A percentile compares a stretch with the other conserved stretches of the same genome.
Conservation (phyloP, 352 stramenopile species). For the Pythium utonaiense region DNA sequence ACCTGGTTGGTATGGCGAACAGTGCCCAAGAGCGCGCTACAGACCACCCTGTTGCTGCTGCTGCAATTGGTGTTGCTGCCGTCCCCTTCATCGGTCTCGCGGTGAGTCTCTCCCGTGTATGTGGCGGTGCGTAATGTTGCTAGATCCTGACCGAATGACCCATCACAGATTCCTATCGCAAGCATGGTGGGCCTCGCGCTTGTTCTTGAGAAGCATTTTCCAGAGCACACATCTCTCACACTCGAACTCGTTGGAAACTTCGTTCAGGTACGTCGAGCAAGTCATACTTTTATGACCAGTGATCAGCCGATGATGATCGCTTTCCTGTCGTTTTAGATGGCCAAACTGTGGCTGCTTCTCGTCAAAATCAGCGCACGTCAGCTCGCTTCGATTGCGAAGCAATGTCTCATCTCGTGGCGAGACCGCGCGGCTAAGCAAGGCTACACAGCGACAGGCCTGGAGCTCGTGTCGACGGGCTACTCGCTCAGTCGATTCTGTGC, state of each 20-base stretch:
- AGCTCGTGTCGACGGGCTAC: slow-evolving; percentile 61
- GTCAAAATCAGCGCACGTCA: slow-evolving; percentile 76
- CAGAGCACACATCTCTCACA: slow-evolving; percentile 61
- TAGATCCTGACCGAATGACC: background rate
- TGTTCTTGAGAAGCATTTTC: slow-evolving; percentile 78
- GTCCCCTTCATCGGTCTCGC: slow-evolving; percentile 77
- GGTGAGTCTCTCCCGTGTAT: slow-evolving; percentile 28
- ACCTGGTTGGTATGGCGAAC: slow-evolving; percentile 41
- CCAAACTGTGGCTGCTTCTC: slow-evolving; percentile 71
- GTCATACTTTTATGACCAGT: too few relatives aligned
- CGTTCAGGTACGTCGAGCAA: slow-evolving; percentile 43
- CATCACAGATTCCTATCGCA: slow-evolving; percentile 57
- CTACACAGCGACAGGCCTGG: slow-evolving; percentile 61
- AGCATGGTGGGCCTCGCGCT: slow-evolving; percentile 68
- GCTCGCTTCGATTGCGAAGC: slow-evolving; percentile 52
- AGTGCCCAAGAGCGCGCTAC: slow-evolving; percentile 35
- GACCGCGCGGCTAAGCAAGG: slow-evolving; percentile 63
- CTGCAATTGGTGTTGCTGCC: slow-evolving; percentile 49
- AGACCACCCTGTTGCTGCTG: slow-evolving; percentile 61
- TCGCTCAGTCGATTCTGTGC: slow-evolving; percentile 62
- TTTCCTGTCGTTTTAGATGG: slow-evolving; percentile 43
- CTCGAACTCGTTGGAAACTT: slow-evolving; percentile 72
- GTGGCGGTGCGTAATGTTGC: background rate
- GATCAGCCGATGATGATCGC: too few relatives aligned
- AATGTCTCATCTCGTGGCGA: slow-evolving; percentile 71